These are phyloP conservation scores for Cladosporium velox DNA, from an alignment of 2,329 filamentous ascomycete species.

Conservation along the genomic window DNA sequence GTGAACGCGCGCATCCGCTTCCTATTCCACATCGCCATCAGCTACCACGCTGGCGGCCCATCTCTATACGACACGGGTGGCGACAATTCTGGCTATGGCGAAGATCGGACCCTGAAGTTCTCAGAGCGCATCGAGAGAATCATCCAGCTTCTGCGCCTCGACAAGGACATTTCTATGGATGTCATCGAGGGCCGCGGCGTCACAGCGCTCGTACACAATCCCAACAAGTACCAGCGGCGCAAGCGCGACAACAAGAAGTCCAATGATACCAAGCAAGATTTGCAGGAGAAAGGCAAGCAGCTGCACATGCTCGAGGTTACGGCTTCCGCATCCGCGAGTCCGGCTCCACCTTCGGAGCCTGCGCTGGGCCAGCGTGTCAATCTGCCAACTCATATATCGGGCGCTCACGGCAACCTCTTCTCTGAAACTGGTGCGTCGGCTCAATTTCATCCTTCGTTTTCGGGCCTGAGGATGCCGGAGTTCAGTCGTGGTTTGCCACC, in stretches of 20 bases:
- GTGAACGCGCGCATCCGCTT: constrained; percentile 27
- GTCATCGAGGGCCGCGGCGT: constrained; percentile 31
- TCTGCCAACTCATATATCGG: background rate
- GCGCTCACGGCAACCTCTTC: background rate
- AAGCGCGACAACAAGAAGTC: constrained; percentile 22
- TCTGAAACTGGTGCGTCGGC: background rate
- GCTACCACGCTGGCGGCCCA: constrained; percentile 26
- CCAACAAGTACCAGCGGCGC: constrained; percentile 22
- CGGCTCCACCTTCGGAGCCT: background rate
- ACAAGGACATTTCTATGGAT: constrained; percentile 31
- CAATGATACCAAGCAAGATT: constrained; percentile 20
- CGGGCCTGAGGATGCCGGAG: background rate
- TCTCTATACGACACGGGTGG: constrained; percentile 27
- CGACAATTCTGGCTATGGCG: constrained; percentile 29
- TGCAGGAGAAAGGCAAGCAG: constrained; percentile 21
- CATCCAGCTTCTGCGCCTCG: constrained; percentile 14
- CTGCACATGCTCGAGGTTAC: constrained; percentile 13
- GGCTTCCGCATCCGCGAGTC: background rate
- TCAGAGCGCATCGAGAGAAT: constrained; percentile 24
- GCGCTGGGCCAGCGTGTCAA: background rate
- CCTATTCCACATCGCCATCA: constrained; percentile 26
- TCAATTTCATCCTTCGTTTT: background rate
- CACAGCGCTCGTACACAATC: constrained; percentile 27
- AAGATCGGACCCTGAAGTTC: constrained; percentile 25
- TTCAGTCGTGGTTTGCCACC: background rate